Percentiles rank a stretch among this genome's conserved stretches.
These are phyloP conservation scores for Reticulascus tulasneorum DNA, from an alignment of 2,329 filamentous ascomycete genomes.

Conservation along the genomic window DNA sequence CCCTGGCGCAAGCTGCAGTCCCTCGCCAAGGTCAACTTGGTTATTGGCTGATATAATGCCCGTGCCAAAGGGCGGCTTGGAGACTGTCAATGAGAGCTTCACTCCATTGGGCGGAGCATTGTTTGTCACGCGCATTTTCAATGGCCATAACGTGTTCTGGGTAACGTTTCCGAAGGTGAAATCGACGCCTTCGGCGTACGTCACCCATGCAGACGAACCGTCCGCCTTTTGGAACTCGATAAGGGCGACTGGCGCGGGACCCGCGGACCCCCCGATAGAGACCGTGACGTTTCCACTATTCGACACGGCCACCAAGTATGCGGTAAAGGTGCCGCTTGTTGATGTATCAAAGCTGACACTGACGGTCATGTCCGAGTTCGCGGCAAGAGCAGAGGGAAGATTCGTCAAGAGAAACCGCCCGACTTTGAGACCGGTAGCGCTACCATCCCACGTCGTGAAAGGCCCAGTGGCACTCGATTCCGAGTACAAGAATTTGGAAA, in stretches of 20 bases:
- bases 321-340: constrained; percentile 40
- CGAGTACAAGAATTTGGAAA: constrained; percentile 41
- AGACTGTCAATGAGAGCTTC: constrained; percentile 48
- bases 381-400: constrained; percentile 39
- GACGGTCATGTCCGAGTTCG: constrained; percentile 33
- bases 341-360: constrained; percentile 43
- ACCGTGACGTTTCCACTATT: constrained; percentile 45
- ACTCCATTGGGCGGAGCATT: constrained; percentile 44
- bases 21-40: constrained; percentile 53
- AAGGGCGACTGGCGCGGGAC: constrained; percentile 41
- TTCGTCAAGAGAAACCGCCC: constrained; percentile 45
- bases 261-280: constrained; percentile 45
- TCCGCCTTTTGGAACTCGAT: constrained; percentile 52
- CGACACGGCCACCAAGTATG: constrained; percentile 42
- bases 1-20: constrained; percentile 43
- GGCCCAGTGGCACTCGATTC: constrained; percentile 38
- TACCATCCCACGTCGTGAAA: constrained; percentile 31
- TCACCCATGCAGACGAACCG: constrained; percentile 43
- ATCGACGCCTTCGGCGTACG: constrained; percentile 33
- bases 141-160: constrained; percentile 41
- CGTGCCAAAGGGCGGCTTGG: constrained; percentile 55
- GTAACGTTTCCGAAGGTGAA: constrained; percentile 54
- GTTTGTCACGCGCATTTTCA: constrained; percentile 51
- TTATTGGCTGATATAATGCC: constrained; percentile 51
- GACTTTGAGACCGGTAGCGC: constrained; percentile 26